A percentile compares a stretch with the other conserved stretches of the same genome.
Conservation (phyloP, 2,329 filamentous ascomycete genomes). For the Curvularia verruculosa region DNA sequence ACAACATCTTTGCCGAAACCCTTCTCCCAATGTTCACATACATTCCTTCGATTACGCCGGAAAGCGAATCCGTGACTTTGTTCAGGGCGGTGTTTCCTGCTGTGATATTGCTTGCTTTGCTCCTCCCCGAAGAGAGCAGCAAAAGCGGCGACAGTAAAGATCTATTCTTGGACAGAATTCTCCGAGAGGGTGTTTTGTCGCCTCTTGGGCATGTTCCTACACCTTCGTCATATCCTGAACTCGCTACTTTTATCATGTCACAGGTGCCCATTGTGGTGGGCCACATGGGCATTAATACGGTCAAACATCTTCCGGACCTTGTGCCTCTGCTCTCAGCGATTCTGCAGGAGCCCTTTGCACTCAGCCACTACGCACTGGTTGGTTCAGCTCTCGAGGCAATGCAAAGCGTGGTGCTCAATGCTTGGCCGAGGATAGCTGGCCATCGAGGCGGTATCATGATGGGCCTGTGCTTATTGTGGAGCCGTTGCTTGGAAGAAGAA, state of each 20-base stretch:
- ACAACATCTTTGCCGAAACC: conserved; percentile 70
- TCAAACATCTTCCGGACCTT: conserved; percentile 73
- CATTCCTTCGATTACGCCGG: conserved; percentile 77
- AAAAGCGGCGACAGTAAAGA: conserved; percentile 17
- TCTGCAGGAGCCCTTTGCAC: conserved; percentile 71
- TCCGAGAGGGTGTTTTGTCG: conserved; percentile 52
- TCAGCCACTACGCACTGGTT: conserved; percentile 61
- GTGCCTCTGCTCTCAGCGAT: conserved; percentile 70
- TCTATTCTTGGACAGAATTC: conserved; percentile 53
- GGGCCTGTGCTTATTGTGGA: conserved; percentile 56
- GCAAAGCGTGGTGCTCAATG: conserved; percentile 64
- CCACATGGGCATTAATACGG: conserved; percentile 65
- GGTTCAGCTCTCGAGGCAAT: conserved; percentile 60
- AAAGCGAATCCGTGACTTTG: conserved; percentile 69
- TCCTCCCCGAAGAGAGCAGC: conserved; percentile 6
- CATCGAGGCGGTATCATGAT: conserved; percentile 70
- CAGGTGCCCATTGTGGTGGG: conserved; percentile 59
- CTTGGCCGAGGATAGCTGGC: conserved; percentile 70
- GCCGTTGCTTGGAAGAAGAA: conserved; percentile 26
- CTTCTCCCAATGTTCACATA: conserved; percentile 75
- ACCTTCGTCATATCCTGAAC: conserved; percentile 57
- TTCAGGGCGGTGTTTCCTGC: conserved; percentile 70
- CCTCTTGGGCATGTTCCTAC: conserved; percentile 61
- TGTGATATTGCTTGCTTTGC: conserved; percentile 61
- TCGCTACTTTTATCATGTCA: conserved; percentile 63